Percentiles rank a stretch among this genome's conserved stretches.
phyloP scores from a whole-genome alignment of 768 basidiomycete genomes.

The Termitomyces bulborhizus region DNA sequence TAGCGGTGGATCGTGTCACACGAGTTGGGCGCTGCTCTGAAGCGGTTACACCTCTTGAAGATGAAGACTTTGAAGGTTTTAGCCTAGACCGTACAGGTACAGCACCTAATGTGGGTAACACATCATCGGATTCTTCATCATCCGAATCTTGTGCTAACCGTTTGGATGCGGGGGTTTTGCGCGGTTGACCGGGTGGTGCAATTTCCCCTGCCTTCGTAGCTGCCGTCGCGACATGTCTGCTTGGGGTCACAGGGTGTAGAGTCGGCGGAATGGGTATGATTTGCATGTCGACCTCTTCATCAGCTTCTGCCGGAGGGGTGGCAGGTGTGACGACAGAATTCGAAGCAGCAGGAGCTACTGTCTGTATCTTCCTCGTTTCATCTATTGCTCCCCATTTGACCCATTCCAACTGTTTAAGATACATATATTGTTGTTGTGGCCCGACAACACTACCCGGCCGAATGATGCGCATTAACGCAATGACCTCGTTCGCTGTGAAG shows the following conservation, averaged over 20 bases:
- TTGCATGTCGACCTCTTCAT: constrained; percentile 53
- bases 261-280: constrained; percentile 32
- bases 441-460: constrained; percentile 92
- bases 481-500: constrained; percentile 93
- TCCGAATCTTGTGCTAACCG: constrained; percentile 63
- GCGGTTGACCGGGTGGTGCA: constrained; percentile 75
- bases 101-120: constrained; percentile 55
- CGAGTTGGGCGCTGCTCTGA: constrained; percentile 72
- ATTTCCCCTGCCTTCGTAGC: constrained; percentile 67
- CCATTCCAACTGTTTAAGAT: constrained; percentile 92
- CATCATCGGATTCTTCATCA: constrained; percentile 58
- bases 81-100: constrained; percentile 36
- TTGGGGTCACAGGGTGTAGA: constrained; percentile 73
- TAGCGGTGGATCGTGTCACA: constrained; percentile 66
- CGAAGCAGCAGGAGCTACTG: constrained; percentile 27
- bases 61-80: constrained; percentile 31
- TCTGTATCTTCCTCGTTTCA: constrained; percentile 54
- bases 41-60: constrained; percentile 44
- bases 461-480: constrained; percentile 97
- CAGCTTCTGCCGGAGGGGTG: constrained; percentile 74
- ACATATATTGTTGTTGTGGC: constrained; percentile 92
- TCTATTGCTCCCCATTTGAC: constrained; percentile 88
- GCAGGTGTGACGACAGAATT: constrained; percentile 61
- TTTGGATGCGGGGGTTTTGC: constrained; percentile 82
- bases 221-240: constrained; percentile 66